phyloP scores from a whole-genome alignment of 2,329 filamentous ascomycete genomes.

The Fusarium brevicatenulatum region DNA sequence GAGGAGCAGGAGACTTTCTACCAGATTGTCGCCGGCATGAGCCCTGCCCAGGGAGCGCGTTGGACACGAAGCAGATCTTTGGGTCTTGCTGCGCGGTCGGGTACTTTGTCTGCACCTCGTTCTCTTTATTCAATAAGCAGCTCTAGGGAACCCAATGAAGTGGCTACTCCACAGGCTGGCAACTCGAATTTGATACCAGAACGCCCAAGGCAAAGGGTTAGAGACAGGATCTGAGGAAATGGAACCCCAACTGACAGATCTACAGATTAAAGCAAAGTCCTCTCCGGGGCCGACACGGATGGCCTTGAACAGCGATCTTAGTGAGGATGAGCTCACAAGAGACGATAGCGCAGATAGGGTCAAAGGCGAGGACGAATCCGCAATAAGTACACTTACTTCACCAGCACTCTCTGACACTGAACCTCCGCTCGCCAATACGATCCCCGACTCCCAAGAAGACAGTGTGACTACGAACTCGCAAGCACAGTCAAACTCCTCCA shows the following conservation, averaged over 20 bases:
- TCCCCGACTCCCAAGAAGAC: accelerated
- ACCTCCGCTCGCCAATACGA: too few species aligned
- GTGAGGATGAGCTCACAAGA: not conserved
- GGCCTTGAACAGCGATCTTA: accelerated
- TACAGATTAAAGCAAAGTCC: accelerated
- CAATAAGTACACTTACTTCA: not conserved
- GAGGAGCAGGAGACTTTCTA: accelerated
- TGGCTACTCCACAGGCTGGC: not conserved
- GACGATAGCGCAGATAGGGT: accelerated
- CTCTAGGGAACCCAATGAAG: not conserved
- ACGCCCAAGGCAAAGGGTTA: not conserved
- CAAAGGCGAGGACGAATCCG: not conserved
- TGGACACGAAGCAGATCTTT: not conserved
- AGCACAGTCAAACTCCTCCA: accelerated
- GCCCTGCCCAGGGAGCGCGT: accelerated
- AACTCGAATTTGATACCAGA: accelerated
- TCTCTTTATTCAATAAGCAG: not conserved
- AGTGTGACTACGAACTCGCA: too few species aligned
- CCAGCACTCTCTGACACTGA: too few species aligned
- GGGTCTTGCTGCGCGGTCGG: accelerated
- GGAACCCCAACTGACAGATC: too few species aligned
- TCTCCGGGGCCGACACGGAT: accelerated
- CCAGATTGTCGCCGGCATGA: accelerated
- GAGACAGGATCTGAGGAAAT: too few species aligned
- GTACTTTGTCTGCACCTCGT: accelerated